Percentiles rank a stretch among this genome's conserved stretches.
These are phyloP conservation scores for Marasmius fiardii DNA, from an alignment of 1,284 basidiomycete species.

Conservation along the genomic window DNA sequence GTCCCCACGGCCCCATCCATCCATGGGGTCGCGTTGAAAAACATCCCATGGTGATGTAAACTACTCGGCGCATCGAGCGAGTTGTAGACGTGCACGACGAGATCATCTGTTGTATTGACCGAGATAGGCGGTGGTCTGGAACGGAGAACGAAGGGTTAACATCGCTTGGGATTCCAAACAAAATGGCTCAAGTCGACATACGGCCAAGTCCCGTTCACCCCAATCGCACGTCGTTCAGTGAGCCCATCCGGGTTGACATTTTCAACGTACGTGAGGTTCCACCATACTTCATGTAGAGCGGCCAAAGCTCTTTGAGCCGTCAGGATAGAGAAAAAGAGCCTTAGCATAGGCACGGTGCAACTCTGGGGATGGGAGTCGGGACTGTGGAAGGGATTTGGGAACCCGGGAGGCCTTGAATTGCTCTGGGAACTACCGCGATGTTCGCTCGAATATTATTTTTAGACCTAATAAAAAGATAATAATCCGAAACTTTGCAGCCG, in stretches of 20 bases:
- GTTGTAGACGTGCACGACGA: conserved; percentile 77
- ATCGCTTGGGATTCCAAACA: neutral
- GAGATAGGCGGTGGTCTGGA: conserved; percentile 80
- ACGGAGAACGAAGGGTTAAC: no score
- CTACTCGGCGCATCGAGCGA: conserved; percentile 60
- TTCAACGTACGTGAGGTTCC: conserved; percentile 76
- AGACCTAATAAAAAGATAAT: no score
- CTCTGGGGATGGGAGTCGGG: no score
- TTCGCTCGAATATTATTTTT: no score
- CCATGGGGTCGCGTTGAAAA: conserved; percentile 83
- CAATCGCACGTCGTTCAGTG: conserved; percentile 71
- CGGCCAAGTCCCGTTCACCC: conserved; percentile 92
- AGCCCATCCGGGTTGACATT: conserved; percentile 77
- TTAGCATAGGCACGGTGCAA: no score
- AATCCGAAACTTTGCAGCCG: no score
- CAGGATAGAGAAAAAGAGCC: conserved; percentile 23
- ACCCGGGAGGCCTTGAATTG: no score
- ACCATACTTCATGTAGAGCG: conserved; percentile 69
- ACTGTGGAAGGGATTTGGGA: no score
- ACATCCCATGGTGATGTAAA: conserved; percentile 91
- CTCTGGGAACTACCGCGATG: no score
- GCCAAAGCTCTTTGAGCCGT: conserved; percentile 37
- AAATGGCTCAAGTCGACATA: conserved; percentile 36
- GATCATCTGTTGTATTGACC: conserved; percentile 67
- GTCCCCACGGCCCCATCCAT: conserved; percentile 85